Conservation (phyloP, 139 green algal genomes). For the Chlorella sorokiniana region DNA sequence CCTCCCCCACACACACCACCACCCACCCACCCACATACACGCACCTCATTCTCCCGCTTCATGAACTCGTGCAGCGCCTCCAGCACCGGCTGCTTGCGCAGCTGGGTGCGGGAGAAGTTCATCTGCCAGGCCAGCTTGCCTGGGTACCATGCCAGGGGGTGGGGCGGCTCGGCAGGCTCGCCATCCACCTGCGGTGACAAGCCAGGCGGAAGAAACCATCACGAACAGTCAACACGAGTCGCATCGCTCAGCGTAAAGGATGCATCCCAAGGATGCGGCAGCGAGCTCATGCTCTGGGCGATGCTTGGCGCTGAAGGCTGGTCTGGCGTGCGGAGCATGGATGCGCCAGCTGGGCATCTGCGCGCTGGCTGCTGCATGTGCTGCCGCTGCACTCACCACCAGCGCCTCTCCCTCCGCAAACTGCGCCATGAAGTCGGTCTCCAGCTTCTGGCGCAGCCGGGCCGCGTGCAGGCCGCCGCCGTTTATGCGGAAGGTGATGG, state of each 20-base stretch:
- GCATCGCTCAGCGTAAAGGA: not conserved
- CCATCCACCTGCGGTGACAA: conserved; percentile 53
- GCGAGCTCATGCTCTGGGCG: too few species aligned
- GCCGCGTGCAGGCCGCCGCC: conserved; percentile 84
- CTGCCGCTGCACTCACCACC: not conserved
- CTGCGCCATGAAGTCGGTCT: conserved; percentile 73
- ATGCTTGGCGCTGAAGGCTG: too few species aligned
- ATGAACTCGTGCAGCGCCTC: conserved; percentile 80
- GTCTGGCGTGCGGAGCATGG: too few species aligned
- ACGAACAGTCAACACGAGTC: not conserved
- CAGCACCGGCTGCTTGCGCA: conserved; percentile 83
- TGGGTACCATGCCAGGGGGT: conserved; percentile 92
- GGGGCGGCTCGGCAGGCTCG: conserved; percentile 69
- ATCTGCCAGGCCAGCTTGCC: conserved; percentile 93
- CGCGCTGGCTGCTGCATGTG: not conserved
- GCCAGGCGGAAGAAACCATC: too few species aligned
- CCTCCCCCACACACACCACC: not conserved
- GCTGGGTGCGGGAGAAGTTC: conserved; percentile 71
- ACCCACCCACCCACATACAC: not conserved
- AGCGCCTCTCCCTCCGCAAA: conserved; percentile 45
- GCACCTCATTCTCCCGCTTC: conserved; percentile 74
- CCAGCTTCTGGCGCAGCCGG: conserved; percentile 72
- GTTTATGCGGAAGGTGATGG: conserved; percentile 98
- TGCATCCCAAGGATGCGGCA: not conserved
- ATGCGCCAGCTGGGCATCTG: too few species aligned